Base-by-base conservation (phyloP, 164 flowering plant species). In the Macadamia tetraphylla region DNA sequence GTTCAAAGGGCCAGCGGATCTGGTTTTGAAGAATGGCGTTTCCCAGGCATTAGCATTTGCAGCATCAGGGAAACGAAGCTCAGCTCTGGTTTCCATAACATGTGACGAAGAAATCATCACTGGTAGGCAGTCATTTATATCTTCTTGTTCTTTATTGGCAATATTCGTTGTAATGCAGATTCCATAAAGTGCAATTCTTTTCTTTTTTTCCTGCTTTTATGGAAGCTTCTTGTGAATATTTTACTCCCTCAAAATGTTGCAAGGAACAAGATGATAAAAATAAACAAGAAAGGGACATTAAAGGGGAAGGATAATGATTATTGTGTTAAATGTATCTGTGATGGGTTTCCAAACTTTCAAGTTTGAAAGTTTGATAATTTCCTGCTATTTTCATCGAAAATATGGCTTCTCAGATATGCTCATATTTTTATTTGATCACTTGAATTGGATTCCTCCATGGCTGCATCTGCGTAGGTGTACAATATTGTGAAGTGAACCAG, bases 21-120 rank as follows among this genome's bases (percentile, higher is more conserved):
- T 69, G 82, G 80, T 74, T 62, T 81, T 63, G 95, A 88, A 64
- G 94, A 89, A 51, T 88, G 86, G 84, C 85, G 1, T 94, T 91
- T 72, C 98, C 67, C 95, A 86, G 68, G 98, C 98, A 31, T 61
- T 87, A 46, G 94, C 97, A 64, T 94, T 86, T 79, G 81, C 90
- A 48, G 31, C 90, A 75, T 78, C 97, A 74, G 98, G 98, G 70
- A 88, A 87, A 60, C 87, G 91, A 82, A 86, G 89, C 76, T 81
- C 94, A 30, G 81, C 88, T 63, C 73, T 90, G 58, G 95, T 94
- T 72, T 76, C 89, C n/a, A 80, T 94, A 65, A 91, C 97, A 29
- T 71, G 77, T 72, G 91, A 94, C 77, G 85, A 81, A 78, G 95
- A 94, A 79, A 84, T 94, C 63, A 85, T 94, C 58, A 92, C 95